Evolutionary conservation across 306 rosid species (phyloP), one percentile per base, ranked within the genome.

Genomic region (Cicer pinnatifidum): DNA sequence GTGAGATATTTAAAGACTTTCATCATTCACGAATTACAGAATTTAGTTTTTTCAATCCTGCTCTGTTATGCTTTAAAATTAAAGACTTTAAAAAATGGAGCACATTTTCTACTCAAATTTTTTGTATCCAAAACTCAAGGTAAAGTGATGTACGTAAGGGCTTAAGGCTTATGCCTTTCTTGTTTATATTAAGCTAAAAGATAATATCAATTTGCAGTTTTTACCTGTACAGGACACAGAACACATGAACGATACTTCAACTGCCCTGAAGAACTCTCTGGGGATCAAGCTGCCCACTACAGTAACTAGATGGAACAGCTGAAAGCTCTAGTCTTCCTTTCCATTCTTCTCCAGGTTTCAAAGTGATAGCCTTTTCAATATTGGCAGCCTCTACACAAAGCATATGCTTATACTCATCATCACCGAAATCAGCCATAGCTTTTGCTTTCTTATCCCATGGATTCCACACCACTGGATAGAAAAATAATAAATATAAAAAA

Each of bases 371-470:
- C 69, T 88, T 91, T 85, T 95, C 99, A 48, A 90, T 67, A 73
- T 86, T 83, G 58, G 99, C 97, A 69, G 91, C 91, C 89, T 89
- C 99, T 35, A 95, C 97, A 43, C 99, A 95, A 11, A 95, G 89
- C 99, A 92, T 89, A 72, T 88, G 77, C 78, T 91, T 95, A 86
- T 95, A 95, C 75, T 95, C 99, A 44, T 95, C 97, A 56, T 95
- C 99, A 61, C 97, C 99, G 78, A 95, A 90, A 87, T 95, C 99
- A 79, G 88, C 73, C 87, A 95, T 85, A 73, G 96, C 85, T 83
- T 95, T 95, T 67, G 97, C 97, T 86, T 90, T 95, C 92, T 95
- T 95, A 84, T 95, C 99, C 99, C 99, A 95, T 50, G 99, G 97
- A 83, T 95, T 95, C 99, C 99, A 95, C 51, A 95, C 99, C 81